Percentiles rank a stretch among this genome's conserved stretches.
Evolutionary conservation across 371 early-diverging fungal species (phyloP).

Genomic region (Lichtheimia corymbifera): DNA sequence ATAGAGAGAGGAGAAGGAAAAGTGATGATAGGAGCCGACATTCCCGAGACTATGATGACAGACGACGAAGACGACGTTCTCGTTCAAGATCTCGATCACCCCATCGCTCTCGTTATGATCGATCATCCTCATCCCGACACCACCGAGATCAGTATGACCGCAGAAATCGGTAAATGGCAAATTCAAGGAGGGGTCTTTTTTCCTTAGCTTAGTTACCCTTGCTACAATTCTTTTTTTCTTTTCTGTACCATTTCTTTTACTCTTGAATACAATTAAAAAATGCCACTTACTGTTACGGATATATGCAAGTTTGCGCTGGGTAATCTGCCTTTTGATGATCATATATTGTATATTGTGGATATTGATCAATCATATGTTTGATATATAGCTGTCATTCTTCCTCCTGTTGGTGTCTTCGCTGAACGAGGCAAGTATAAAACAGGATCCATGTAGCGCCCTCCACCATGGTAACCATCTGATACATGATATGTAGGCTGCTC

Average conservation of each 20-base stretch:
- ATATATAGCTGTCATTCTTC: conserved; percentile 59
- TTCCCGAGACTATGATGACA: neutral
- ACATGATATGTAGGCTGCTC: conserved; percentile 46
- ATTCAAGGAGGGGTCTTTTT: too few species aligned
- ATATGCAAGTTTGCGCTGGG: neutral
- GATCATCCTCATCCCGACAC: neutral
- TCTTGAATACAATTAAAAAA: neutral
- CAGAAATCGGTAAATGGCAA: neutral
- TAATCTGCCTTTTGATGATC: neutral
- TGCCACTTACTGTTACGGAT: neutral
- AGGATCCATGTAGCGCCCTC: too few species aligned
- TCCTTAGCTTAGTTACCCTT: neutral
- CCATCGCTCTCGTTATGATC: neutral
- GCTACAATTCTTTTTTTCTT: neutral
- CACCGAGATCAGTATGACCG: neutral
- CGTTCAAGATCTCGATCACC: conserved; percentile 10
- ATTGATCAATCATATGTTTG: neutral
- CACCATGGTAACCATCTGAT: neutral
- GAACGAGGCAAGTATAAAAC: conserved; percentile 18
- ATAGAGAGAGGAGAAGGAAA: neutral
- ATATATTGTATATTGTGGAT: neutral
- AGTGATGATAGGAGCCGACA: conserved; percentile 1
- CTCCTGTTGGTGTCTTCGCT: conserved; percentile 70
- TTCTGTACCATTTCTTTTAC: neutral
- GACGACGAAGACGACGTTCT: neutral